Evolutionary conservation across 2,329 filamentous ascomycete species (phyloP), one percentile per base, ranked within the genome.

Genomic region (Fusarium equiseti): DNA sequence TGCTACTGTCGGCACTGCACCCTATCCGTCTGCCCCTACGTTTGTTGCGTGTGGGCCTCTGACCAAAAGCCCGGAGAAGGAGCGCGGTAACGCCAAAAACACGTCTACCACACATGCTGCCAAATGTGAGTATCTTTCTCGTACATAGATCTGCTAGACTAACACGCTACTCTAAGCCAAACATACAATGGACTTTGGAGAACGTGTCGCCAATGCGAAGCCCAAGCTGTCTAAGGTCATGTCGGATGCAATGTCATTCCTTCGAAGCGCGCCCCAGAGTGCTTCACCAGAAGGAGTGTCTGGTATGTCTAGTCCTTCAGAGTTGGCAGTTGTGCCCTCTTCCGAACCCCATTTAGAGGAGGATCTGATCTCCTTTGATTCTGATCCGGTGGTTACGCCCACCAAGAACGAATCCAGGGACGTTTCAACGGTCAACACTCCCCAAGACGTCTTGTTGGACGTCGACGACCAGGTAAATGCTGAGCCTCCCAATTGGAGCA

Each of bases 331-430:
- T 38, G 35, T 38, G 35, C 35, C 35, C 35, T 38, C 35, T 38
- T 38, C 35, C 12, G 35, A 38, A n/a, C 11, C 18, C 35, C 10
- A 29, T 29, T 7, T 38, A 3, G 43, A 27, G 1, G 52, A 40
- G 8, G 58, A 53, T 12, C 27, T 68, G 6, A 68, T 59, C 9
- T 58, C 31, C 2, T 68, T 63, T 11, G 65, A 59, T 5, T 7
- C 8, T 2, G 24, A 11, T 13, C 18, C 13, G 18, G 22, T 27
- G 13, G 15, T 10, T 13, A 12, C 15, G 31, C 11, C 15, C 15
- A 13, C 20, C 15, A 22, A 24, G 7, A n/a, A 4, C 6, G 11
- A 29, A 16, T 3, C 15, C 2, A 2, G 7, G 3, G 8, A 6
- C 8, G 8, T 6, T 10, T 15, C 20, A 20, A 12, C 7, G 5